phyloP scores from a whole-genome alignment of 768 basidiomycete genomes.

The Naganishia vishniacii region DNA sequence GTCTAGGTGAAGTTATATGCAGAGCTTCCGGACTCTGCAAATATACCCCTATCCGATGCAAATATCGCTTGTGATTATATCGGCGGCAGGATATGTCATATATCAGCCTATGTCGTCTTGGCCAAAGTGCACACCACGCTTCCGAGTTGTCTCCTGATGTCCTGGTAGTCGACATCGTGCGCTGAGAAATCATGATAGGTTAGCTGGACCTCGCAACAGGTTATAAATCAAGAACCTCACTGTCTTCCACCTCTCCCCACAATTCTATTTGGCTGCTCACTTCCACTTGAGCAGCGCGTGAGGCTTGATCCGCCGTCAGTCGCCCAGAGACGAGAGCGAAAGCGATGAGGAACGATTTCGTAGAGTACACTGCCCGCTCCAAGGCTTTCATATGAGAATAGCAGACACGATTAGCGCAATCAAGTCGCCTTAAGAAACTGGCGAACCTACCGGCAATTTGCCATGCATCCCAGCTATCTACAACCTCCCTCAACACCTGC shows the following conservation, averaged over 20 bases:
- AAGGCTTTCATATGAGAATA: slow-evolving; percentile 58
- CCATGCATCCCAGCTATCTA: slow-evolving; percentile 69
- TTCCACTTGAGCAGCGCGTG: slow-evolving; percentile 80
- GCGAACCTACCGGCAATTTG: slow-evolving; percentile 74
- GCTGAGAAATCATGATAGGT: slow-evolving; percentile 56
- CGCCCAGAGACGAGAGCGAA: slow-evolving; percentile 73
- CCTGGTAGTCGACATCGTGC: slow-evolving; percentile 95
- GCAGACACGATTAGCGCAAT: not conserved
- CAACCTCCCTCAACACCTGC: slow-evolving; percentile 56
- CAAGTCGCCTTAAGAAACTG: not conserved
- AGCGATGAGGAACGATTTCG: slow-evolving; percentile 84
- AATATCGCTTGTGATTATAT: not conserved
- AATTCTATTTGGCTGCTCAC: slow-evolving; percentile 90
- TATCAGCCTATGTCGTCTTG: not conserved
- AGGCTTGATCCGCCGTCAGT: slow-evolving; percentile 75
- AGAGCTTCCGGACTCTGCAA: not conserved
- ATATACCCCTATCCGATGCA: not conserved
- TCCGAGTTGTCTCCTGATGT: slow-evolving; percentile 77
- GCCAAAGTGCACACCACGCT: slow-evolving; percentile 48
- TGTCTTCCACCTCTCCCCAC: slow-evolving; percentile 99
- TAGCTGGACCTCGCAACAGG: too few species aligned
- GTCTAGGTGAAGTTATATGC: too few species aligned
- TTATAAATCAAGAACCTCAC: slow-evolving; percentile 55
- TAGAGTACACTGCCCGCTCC: slow-evolving; percentile 80
- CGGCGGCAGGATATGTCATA: not conserved